Evolutionary conservation across 805 yeast species (phyloP), one percentile per base, ranked within the genome.

Genomic region (Ogataea methanolica): DNA sequence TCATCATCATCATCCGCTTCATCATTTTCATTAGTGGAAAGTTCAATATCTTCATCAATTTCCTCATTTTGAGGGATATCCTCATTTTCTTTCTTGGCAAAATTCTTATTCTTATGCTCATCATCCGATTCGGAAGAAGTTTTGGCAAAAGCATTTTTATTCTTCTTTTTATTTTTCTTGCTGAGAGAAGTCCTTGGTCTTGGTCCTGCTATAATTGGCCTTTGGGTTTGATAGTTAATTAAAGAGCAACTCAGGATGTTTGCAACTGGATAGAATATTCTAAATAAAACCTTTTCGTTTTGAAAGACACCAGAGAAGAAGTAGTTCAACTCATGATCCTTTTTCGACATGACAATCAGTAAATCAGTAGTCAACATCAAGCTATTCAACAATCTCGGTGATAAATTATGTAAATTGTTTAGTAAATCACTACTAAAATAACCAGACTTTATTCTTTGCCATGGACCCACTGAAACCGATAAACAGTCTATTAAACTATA

Each of bases 391-490:
- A 85, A 74, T 48, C 74, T 74, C 3, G 95, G 95, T 0, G 89
- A 80, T 31, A 87, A 63, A 56, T 85, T 85, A 26, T 78, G 74
- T 39, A 82, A 66, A 42, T 69, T 72, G 43, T 70, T 69, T 22
- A 83, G 65, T 33, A 62, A 58, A 8, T 66, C 59, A 19, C 68
- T 58, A 47, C 70, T 71, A 37, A 73, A 66, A 46, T 74, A 70
- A 1, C 94, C 94, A 35, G 84, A 75, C 60, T 82, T 82, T 52
- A 84, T 76, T 54, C 95, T 69, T 64, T 85, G 90, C 95, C 95
- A 87, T 34, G 83, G 73, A 0, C 94, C 94, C 23, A 86, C 91
- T 0, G 85, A 78, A 9, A 86, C 71, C 9, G 88, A 80, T 39
- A 76, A 71, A 53, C 86, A 76, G 57, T 86, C 90, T 29, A 85